Conservation (phyloP, 768 basidiomycete species). For the Leccinum aurantiacum region DNA sequence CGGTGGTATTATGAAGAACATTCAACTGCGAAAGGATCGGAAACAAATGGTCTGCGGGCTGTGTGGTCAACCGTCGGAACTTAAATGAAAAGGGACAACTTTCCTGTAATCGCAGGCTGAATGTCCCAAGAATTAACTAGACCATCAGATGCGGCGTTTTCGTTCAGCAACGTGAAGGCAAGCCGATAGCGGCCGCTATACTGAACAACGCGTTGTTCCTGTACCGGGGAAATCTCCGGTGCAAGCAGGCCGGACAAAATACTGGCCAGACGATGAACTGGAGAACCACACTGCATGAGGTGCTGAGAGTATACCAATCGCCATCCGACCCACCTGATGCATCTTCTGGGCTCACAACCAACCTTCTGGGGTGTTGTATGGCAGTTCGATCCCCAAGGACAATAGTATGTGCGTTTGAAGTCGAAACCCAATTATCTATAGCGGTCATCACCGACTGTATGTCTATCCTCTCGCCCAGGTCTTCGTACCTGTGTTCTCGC, state of each 20-base stretch:
- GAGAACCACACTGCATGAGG: constrained; percentile 20
- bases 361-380: constrained; percentile 20
- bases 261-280: constrained; percentile 40
- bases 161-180: constrained; percentile 91
- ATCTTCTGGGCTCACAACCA: constrained; percentile 25
- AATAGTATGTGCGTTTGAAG: constrained; percentile 24
- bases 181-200: constrained; percentile 83
- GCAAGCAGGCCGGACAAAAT: constrained; percentile 42
- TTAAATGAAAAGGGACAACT: constrained; percentile 31
- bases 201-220: constrained; percentile 57
- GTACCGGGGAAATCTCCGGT: constrained; percentile 46
- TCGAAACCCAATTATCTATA: constrained; percentile 13
- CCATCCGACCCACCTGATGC: constrained; percentile 28
- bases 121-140: constrained; percentile 74
- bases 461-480: background rate
- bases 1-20: constrained; percentile 82
- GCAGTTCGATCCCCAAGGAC: constrained; percentile 26
- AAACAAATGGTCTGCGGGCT: constrained; percentile 58
- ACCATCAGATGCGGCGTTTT: constrained; percentile 72
- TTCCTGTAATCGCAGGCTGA: constrained; percentile 58
- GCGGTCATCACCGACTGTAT: constrained; percentile 8
- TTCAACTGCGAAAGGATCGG: constrained; percentile 63
- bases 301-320: background rate
- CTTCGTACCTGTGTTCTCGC: constrained; percentile 37
- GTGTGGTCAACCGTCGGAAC: constrained; percentile 18